Base-by-base conservation (phyloP, 192 early-diverging fungal species). In the Rhizoclosmatium sp. region DNA sequence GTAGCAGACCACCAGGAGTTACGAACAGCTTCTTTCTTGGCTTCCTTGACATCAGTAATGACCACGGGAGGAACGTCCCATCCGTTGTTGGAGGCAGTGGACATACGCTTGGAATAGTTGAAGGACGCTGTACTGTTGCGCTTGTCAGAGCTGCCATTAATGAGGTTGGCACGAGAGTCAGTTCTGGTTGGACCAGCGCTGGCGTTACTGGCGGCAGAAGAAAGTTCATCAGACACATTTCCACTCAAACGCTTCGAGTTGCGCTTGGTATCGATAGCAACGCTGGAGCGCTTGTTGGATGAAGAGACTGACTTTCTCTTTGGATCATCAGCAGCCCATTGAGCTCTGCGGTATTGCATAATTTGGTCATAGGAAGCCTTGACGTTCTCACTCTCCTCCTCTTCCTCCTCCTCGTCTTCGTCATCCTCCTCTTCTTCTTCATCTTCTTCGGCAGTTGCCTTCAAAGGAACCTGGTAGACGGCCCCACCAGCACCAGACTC, bases 1-100 rank as follows among this genome's bases (percentile, higher is more conserved):
- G 72, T 75, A 49, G 42, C 56, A 54, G 71, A 75, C 79, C 79
- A 80, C 79, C 79, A 80, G 14, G 64, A 68, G 41, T 80, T 75
- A 5, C 79, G 71, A 16, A 80, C 72, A n/a, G 61, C 65, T 47
- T 80, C 79, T 51, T 80, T 80, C 54, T 69, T 74, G 3, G 64
- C 71, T 61, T 80, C 71, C 23, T 65, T 75, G 16, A 72, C 47
- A 65, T 80, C 79, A 14, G 79, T 49, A 58, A 75, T 67, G 31
- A 76, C 49, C 1, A 74, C 68, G 62, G 4, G 4, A 7, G 56
- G 75, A 9, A 48, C 19, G 77, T 12, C 58, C 75, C 61, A 68
- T 68, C 66, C 66, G 31, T 49, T 71, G 14, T 21, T 62, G 60
- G 21, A 31, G 14, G 51, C 65, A 19, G 75, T 76, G 10, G 75